Conservation (phyloP, 2,329 filamentous ascomycete genomes). For the Colletotrichum simmondsii region DNA sequence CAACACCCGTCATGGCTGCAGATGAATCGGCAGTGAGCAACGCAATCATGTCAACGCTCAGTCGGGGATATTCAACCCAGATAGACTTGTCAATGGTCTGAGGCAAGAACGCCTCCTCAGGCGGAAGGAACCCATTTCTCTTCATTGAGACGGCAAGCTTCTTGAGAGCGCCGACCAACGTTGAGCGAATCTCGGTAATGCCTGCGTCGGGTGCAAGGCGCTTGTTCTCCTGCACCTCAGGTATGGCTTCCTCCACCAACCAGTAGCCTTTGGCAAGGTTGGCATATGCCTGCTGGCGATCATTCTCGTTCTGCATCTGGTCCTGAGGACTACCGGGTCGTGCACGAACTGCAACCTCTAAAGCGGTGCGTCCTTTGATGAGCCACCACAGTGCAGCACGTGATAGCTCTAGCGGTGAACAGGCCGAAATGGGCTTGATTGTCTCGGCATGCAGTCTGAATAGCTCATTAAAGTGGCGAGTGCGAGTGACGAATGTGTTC, state of each 20-base stretch:
- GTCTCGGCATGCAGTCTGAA: constrained; percentile 84
- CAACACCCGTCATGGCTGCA: constrained; percentile 60
- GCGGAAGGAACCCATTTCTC: constrained; percentile 81
- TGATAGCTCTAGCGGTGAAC: constrained; percentile 74
- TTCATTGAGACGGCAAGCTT: constrained; percentile 86
- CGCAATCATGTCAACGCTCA: constrained; percentile 77
- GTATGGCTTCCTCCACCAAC: constrained; percentile 71
- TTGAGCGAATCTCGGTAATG: constrained; percentile 63
- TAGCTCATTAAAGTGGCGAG: constrained; percentile 78
- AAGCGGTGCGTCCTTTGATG: constrained; percentile 78
- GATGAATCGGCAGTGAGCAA: constrained; percentile 73
- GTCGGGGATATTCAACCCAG: constrained; percentile 81
- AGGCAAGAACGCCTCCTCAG: constrained; percentile 75
- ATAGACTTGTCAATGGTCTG: constrained; percentile 84
- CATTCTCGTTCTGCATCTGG: constrained; percentile 63
- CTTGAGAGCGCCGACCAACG: constrained; percentile 72
- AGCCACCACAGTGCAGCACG: constrained; percentile 91
- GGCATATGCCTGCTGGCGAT: constrained; percentile 81
- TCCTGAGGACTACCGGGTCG: constrained; percentile 65
- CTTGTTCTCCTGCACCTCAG: constrained; percentile 58
- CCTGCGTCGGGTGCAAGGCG: constrained; percentile 56
- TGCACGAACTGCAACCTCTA: constrained; percentile 78
- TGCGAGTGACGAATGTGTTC: constrained; percentile 75
- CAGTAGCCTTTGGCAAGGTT: constrained; percentile 89
- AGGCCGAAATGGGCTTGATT: constrained; percentile 72